phyloP scores from a whole-genome alignment of 768 basidiomycete species.

The Jaapia argillacea region DNA sequence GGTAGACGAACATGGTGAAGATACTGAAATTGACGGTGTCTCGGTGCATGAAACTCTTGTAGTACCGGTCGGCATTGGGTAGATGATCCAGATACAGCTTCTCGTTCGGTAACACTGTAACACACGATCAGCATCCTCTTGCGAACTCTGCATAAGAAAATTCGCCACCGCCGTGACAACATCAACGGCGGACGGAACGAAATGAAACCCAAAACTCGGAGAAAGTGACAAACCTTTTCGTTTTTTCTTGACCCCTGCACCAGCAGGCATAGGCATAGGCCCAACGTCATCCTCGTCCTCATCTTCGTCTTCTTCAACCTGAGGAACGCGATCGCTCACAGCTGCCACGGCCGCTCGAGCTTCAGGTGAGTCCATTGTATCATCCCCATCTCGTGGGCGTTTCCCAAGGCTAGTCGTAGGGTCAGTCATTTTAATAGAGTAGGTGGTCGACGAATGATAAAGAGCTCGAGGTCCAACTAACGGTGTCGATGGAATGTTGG shows the following conservation, averaged over 20 bases:
- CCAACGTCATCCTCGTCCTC: conserved; percentile 76
- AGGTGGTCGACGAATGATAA: too few relatives aligned
- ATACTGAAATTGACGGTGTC: conserved; percentile 84
- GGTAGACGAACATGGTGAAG: conserved; percentile 65
- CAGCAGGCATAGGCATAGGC: conserved; percentile 76
- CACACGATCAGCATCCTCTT: not conserved
- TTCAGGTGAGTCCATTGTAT: conserved; percentile 11
- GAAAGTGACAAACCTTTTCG: conserved; percentile 72
- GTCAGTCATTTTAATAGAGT: conserved; percentile 33
- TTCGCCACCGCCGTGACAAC: not conserved
- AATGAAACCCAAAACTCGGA: conserved; percentile 3
- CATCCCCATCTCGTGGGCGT: conserved; percentile 34
- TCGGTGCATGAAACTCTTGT: conserved; percentile 97
- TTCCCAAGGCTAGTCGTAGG: conserved; percentile 55
- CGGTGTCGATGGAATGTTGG: too few relatives aligned
- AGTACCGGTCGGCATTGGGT: conserved; percentile 88
- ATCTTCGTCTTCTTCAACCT: conserved; percentile 31
- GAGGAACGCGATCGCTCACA: conserved; percentile 15
- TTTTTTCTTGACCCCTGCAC: conserved; percentile 54
- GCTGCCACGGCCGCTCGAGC: conserved; percentile 17
- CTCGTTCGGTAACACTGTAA: conserved; percentile 90
- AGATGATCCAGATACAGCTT: conserved; percentile 86
- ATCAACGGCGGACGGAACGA: not conserved
- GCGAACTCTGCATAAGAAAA: not conserved
- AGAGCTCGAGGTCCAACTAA: too few relatives aligned